Evolutionary conservation across 2,329 filamentous ascomycete species (phyloP), one percentile per base, ranked within the genome.

Genomic region (Acrodontium crateriforme): DNA sequence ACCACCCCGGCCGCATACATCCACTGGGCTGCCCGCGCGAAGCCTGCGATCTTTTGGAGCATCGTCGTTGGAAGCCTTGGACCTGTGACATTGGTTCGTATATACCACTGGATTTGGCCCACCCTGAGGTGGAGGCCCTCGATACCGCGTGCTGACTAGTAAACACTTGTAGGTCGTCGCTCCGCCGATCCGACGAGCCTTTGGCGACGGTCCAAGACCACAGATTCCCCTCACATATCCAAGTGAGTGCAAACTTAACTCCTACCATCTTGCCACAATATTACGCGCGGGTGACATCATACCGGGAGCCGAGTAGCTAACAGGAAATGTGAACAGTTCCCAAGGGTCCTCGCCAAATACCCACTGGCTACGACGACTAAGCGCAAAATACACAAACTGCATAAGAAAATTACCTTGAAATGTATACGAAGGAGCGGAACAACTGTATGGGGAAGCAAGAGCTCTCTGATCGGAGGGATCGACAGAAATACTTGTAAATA

Each of bases 1-100:
- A 69, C 73, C 42, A 68, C 71, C 34, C 89, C 89, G 40, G 50
- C 91, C 54, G 74, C 74, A 47, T 95, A 93, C 73, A 60, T 80
- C 49, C 77, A 77, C 59, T 95, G 85, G 83, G 75, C 84, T 29
- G 69, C 80, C 27, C 77, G 83, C 60, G 78, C 89, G 58, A 80
- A 79, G 56, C 89, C 89, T 28, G 84, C 84, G 34, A 78, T 84
- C 62, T 92, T 94, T 68, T 95, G 74, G 70, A 83, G 81, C 46
- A 62, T 82, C 48, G 52, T 81, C 33, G 62, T 95, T 41, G 87
- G 81, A 44, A 62, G 58, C 39, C 47, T 72, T 30, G 84, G 84
- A 8, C 89, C 87, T 18, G 56, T 79, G 32, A 60, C 71, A 32
- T 62, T 92, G 38, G 55, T 48, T 35, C 24, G 41, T 18, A 9